A percentile compares a stretch with the other conserved stretches of the same genome.
Conservation (phyloP, 805 yeast genomes). For the Lachancea mirantina region DNA sequence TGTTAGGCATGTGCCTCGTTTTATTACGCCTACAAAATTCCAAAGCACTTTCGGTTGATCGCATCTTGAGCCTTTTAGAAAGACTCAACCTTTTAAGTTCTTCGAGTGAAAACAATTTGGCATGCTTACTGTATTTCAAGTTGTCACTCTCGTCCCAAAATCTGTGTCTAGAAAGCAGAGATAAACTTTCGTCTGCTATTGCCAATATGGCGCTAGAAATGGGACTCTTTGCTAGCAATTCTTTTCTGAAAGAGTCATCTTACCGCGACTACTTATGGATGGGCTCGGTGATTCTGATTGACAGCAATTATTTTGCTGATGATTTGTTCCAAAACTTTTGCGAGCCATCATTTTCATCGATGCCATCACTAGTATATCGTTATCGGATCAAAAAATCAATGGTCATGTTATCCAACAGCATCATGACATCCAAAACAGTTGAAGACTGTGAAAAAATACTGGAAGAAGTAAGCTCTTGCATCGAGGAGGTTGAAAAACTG, state of each 20-base stretch:
- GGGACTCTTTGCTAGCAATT: constrained; percentile 1
- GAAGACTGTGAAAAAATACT: too few relatives aligned
- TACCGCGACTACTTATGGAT: constrained; percentile 4
- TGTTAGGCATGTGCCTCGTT: neutral
- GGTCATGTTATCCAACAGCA: too few relatives aligned
- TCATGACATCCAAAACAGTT: too few relatives aligned
- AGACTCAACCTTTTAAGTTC: neutral
- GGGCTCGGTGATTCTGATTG: constrained; percentile 4
- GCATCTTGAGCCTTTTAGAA: too few relatives aligned
- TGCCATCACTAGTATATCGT: too few relatives aligned
- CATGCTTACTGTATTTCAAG: constrained; percentile 6
- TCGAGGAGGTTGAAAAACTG: too few relatives aligned
- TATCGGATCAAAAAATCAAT: too few relatives aligned
- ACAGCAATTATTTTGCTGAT: neutral
- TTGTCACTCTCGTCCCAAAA: neutral
- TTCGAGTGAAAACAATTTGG: constrained; percentile 4
- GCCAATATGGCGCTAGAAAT: constrained; percentile 4
- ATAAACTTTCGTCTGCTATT: constrained; percentile 2
- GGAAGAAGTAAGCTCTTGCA: too few relatives aligned
- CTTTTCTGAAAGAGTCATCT: neutral
- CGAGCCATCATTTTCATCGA: too few relatives aligned
- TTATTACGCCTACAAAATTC: constrained; percentile 5
- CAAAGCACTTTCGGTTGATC: too few relatives aligned
- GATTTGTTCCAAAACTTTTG: neutral
- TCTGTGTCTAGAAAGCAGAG: neutral